A percentile compares a stretch with the other conserved stretches of the same genome.
Conservation (phyloP, 1,139 yeast species). For the Taphrina wiesneri region DNA sequence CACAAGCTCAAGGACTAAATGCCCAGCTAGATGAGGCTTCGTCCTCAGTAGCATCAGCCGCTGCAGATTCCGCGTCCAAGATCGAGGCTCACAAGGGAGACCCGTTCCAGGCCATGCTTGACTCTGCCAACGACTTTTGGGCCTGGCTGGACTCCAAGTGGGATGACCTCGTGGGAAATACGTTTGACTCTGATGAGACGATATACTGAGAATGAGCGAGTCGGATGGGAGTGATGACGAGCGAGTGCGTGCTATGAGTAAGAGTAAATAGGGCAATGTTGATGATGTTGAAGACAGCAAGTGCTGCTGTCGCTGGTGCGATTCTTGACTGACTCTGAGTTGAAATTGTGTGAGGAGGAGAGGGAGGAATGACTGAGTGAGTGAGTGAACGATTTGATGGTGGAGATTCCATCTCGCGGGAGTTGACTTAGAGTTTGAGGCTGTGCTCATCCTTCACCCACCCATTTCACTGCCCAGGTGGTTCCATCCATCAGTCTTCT, state of each 20-base stretch:
- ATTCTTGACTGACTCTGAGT: too few species aligned
- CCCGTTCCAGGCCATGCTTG: background rate
- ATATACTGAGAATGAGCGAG: conserved; percentile 1
- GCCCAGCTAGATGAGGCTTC: conserved; percentile 21
- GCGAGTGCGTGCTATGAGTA: background rate
- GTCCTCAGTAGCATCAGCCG: conserved; percentile 1
- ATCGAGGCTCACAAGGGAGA: conserved; percentile 15
- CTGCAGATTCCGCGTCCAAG: conserved; percentile 11
- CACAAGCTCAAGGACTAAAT: conserved; percentile 12
- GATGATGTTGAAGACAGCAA: background rate
- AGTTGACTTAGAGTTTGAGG: too few species aligned
- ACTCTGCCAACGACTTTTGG: conserved; percentile 1
- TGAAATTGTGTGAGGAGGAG: too few species aligned
- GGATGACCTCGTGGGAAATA: conserved; percentile 19
- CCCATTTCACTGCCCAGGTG: too few species aligned
- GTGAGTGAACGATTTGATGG: too few species aligned
- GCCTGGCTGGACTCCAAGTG: conserved; percentile 28
- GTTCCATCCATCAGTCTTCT: too few species aligned
- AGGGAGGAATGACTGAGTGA: too few species aligned
- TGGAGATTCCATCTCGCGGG: too few species aligned
- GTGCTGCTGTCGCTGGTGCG: too few species aligned
- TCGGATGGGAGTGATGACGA: too few species aligned
- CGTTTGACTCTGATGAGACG: background rate
- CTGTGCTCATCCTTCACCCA: too few species aligned
- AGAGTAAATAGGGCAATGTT: background rate